These are phyloP conservation scores for Kodamaea fukazawae DNA, from an alignment of 805 yeast species.

Conservation along the genomic window DNA sequence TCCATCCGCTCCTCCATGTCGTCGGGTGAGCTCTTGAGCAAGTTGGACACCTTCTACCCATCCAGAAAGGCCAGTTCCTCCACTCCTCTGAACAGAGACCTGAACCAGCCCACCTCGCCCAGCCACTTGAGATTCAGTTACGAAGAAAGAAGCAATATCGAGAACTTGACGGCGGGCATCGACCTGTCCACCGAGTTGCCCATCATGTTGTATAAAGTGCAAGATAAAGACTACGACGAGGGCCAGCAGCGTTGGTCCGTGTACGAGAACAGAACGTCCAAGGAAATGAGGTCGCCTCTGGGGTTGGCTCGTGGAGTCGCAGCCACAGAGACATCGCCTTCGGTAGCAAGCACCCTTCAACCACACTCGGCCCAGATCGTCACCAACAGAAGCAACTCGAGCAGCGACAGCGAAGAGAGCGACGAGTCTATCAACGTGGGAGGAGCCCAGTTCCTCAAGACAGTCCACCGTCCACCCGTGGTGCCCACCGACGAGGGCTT, in stretches of 20 bases:
- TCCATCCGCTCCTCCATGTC: constrained; percentile 22
- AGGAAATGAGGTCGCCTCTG: constrained; percentile 1
- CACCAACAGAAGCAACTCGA: background rate
- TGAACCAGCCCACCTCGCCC: background rate
- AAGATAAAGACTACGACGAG: constrained; percentile 24
- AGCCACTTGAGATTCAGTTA: background rate
- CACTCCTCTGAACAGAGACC: background rate
- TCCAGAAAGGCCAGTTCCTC: background rate
- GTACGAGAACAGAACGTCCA: constrained; percentile 17
- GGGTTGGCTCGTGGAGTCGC: background rate
- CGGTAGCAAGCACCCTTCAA: constrained; percentile 1
- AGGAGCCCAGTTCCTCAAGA: too few relatives aligned
- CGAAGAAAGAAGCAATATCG: constrained; percentile 3
- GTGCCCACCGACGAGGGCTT: too few relatives aligned
- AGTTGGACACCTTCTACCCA: constrained; percentile 15
- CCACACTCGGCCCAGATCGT: constrained; percentile 7
- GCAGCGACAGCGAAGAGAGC: constrained; percentile 4
- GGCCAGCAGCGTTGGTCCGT: constrained; percentile 25
- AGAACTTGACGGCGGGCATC: constrained; percentile 27
- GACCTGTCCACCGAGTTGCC: constrained; percentile 28
- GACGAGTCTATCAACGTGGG: too few relatives aligned
- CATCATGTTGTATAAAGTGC: constrained; percentile 29
- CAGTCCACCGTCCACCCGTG: too few relatives aligned
- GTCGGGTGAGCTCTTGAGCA: constrained; percentile 29
- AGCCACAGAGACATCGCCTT: background rate